phyloP scores from a whole-genome alignment of 345 rosid species.

The Arabidopsis thaliana region DNA sequence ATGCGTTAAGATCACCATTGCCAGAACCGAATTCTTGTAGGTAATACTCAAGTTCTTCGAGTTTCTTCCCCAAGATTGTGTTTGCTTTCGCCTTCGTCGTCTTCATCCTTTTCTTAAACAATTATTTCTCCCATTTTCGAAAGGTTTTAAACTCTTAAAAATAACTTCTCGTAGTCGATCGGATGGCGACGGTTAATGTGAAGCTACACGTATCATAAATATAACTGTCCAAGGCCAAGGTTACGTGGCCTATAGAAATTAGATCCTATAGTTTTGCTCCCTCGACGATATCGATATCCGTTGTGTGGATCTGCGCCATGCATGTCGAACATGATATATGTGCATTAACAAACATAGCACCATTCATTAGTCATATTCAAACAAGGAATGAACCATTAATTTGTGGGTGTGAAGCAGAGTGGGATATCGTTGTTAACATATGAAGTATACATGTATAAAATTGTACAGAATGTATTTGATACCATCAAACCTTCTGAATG shows the following conservation, averaged over 20 bases:
- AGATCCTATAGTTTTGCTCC: not conserved
- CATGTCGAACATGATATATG: not conserved
- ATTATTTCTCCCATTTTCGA: not conserved
- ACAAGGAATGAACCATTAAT: not conserved
- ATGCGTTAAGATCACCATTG: not conserved
- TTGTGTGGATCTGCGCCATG: not conserved
- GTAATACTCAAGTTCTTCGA: conserved; percentile 33
- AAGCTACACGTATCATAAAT: not conserved
- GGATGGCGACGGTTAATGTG: conserved; percentile 23
- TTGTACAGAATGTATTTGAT: too few relatives aligned
- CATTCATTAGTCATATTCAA: too few relatives aligned
- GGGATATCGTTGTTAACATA: too few relatives aligned
- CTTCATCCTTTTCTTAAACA: conserved; percentile 13
- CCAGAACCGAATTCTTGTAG: not conserved
- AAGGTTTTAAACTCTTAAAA: conserved; percentile 1
- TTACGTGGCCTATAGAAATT: not conserved
- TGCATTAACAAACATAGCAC: not conserved
- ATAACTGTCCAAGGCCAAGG: not conserved
- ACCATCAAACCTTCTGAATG: not conserved
- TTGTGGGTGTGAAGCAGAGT: too few relatives aligned
- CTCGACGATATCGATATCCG: not conserved
- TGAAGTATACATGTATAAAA: too few relatives aligned
- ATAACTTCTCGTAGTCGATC: not conserved
- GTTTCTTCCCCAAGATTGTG: conserved; percentile 37
- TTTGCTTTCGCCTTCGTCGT: not conserved